Evolutionary conservation across 1,284 basidiomycete genomes (phyloP).

Genomic region (Cutaneotrichosporon sp.): DNA sequence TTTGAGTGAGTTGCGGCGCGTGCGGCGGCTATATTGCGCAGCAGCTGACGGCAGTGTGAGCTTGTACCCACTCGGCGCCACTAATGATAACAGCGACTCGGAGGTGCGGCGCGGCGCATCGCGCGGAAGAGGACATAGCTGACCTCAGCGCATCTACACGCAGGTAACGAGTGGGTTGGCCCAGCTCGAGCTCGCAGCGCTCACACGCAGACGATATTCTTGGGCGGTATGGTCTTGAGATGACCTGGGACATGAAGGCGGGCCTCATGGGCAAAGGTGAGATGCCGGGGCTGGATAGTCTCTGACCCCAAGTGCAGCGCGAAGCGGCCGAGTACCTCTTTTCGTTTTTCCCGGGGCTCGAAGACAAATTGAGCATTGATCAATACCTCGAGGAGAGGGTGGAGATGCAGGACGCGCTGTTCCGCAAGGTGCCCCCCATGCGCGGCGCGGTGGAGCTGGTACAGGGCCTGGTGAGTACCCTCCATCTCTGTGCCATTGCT

Average conservation of each 20-base stretch:
- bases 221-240: slow-evolving; percentile 39
- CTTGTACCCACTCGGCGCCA: not conserved
- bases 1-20: slow-evolving; percentile 25
- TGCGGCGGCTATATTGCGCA: not conserved
- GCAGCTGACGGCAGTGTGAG: slow-evolving; percentile 30
- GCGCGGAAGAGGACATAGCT: not conserved
- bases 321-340: slow-evolving; percentile 41
- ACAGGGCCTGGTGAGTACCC: slow-evolving; percentile 38
- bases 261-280: slow-evolving; percentile 47
- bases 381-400: slow-evolving; percentile 44
- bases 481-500: too few species aligned
- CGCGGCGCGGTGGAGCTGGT: slow-evolving; percentile 44
- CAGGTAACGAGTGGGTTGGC: slow-evolving; percentile 32
- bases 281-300: too few species aligned
- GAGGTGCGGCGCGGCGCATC: slow-evolving; percentile 18
- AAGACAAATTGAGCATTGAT: slow-evolving; percentile 39
- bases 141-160: slow-evolving; percentile 43
- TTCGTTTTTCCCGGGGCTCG: slow-evolving; percentile 39
- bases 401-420: slow-evolving; percentile 38
- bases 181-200: not conserved
- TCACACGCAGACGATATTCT: slow-evolving; percentile 41
- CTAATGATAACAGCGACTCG: slow-evolving; percentile 24
- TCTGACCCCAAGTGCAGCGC: slow-evolving; percentile 23
- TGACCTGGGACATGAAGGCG: slow-evolving; percentile 48
- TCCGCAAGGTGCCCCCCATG: slow-evolving; percentile 44